Base-by-base conservation (phyloP, 352 stramenopile genomes). In the Pythium insidiosum region DNA sequence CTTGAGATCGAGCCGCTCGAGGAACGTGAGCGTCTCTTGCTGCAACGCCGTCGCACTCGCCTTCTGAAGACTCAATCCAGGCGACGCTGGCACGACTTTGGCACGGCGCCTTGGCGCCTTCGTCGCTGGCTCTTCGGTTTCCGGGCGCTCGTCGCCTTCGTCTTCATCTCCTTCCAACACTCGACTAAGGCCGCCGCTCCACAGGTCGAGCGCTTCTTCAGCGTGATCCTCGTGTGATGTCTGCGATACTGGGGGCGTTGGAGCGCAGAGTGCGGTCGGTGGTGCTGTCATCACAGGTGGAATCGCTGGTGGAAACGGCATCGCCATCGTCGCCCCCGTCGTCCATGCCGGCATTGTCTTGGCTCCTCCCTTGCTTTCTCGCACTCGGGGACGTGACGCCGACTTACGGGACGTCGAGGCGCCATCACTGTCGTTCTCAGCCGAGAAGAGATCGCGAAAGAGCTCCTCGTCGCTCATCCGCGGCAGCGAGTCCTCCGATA, bases 1-100 rank as follows among this genome's bases (percentile, higher is more conserved):
- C 40, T 84, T 83, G 13, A 87, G 48, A 21, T 87, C 67, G 30
- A 87, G 43, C 10, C 67, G 73, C 41, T 83, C 74, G 4, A 87
- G 58, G 28, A 83, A 81, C 4, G 53, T 49, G 15, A 81, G 43
- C 3, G 73, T 69, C 43, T 84, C 68, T 34, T 73, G 50, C 6
- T 82, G 58, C 13, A 80, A 19, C 15, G 29, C 33, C 1, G 5
- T 5, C 10, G 43, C 6, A 9, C 33, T 47, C 2, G 23, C 21
- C 19, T 19, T 50, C 20, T 34, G 47, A 5, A 49, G 30, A 4
- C 13, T 38, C 12, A 34, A 15, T 5, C 24, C 20, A n/a, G 35
- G 41, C 15, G 36, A 50, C 5, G 35, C 26, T 16, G 40, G 41
- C 5, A 20, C 6, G 19, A 46, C 15, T 16, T n/a, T n/a, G n/a